Conservation (phyloP, 1,284 basidiomycete genomes). For the Pterula multifida region DNA sequence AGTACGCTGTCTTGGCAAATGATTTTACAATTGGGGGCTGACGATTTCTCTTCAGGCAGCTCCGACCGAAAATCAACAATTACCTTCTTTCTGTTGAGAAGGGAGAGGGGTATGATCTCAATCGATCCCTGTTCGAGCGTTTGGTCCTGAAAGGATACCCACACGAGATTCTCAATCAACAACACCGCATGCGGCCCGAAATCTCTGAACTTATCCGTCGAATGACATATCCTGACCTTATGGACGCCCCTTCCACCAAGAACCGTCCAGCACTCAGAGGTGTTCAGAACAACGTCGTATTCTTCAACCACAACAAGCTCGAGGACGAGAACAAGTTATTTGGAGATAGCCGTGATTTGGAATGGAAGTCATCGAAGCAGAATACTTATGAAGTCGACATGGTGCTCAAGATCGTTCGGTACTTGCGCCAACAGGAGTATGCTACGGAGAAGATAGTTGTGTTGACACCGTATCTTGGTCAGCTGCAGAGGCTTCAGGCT, state of each 20-base stretch:
- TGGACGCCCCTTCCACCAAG: slow-evolving; percentile 36
- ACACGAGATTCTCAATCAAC: slow-evolving; percentile 39
- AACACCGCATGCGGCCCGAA: slow-evolving; percentile 63
- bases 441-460: slow-evolving; percentile 43
- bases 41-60: slow-evolving; percentile 32
- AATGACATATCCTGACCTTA: slow-evolving; percentile 52
- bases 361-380: slow-evolving; percentile 42
- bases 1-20: slow-evolving; percentile 27
- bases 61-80: slow-evolving; percentile 57
- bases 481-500: slow-evolving; percentile 35
- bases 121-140: slow-evolving; percentile 53
- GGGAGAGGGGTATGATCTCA: slow-evolving; percentile 50
- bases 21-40: not conserved
- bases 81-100: slow-evolving; percentile 53
- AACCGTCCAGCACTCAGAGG: slow-evolving; percentile 40
- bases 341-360: slow-evolving; percentile 29
- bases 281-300: slow-evolving; percentile 42
- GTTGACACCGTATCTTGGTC: slow-evolving; percentile 57
- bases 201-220: slow-evolving; percentile 45
- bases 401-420: slow-evolving; percentile 52
- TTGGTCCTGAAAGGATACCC: slow-evolving; percentile 49
- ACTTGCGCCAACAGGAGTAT: slow-evolving; percentile 58
- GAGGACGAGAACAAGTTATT: slow-evolving; percentile 36
- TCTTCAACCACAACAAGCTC: slow-evolving; percentile 43
- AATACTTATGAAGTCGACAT: slow-evolving; percentile 48